These are phyloP conservation scores for Tetrahymena malaccensis DNA, from an alignment of 73 alveolate genomes.

Conservation along the genomic window DNA sequence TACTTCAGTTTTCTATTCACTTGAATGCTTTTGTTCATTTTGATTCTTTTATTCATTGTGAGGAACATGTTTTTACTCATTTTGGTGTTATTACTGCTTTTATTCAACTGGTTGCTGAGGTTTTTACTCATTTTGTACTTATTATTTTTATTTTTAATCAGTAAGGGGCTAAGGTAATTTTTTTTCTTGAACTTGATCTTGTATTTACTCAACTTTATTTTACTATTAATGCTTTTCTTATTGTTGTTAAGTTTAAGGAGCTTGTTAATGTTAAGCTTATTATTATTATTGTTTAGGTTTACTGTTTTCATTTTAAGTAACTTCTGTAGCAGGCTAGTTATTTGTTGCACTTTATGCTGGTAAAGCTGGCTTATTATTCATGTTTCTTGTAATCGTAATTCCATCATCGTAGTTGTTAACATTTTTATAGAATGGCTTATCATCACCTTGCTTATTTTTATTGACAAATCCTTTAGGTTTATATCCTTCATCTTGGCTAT, in stretches of 20 bases:
- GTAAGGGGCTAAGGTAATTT: not conserved
- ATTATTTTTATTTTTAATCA: too few relatives aligned
- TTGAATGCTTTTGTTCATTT: not conserved
- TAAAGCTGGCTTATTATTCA: not conserved
- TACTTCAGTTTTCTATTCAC: not conserved
- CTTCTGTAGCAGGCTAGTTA: not conserved
- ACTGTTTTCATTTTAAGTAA: not conserved
- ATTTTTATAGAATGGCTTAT: not conserved
- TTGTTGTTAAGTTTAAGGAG: not conserved
- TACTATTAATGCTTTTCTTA: not conserved
- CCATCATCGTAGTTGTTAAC: not conserved
- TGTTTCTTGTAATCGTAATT: not conserved
- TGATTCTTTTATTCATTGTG: not conserved
- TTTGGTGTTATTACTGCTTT: not conserved
- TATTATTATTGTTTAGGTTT: not conserved
- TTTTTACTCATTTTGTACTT: not conserved
- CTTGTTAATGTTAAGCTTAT: not conserved
- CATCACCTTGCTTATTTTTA: not conserved
- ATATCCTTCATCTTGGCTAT: not conserved
- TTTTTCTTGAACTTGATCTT: not conserved
- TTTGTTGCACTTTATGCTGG: not conserved
- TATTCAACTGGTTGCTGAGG: not conserved
- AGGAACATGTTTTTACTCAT: not conserved
- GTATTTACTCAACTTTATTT: not conserved
- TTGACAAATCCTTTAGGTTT: not conserved